A percentile compares a stretch with the other conserved stretches of the same genome.
Evolutionary conservation across 1,139 yeast genomes (phyloP).

Genomic region (Kodamaea derodonti): DNA sequence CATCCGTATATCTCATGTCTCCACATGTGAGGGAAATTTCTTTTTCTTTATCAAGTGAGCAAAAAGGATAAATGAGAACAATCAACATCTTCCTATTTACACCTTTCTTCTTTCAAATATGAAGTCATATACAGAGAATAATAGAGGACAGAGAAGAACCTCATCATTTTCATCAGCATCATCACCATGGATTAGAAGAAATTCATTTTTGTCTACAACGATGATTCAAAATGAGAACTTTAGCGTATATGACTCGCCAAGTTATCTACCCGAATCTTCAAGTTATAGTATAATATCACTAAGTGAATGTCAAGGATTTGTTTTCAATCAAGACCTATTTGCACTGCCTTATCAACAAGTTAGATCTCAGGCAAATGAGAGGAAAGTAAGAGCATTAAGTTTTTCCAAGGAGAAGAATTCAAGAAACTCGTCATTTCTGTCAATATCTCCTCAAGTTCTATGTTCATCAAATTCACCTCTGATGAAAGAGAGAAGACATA

Average conservation of each 20-base stretch:
- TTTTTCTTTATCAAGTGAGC: background rate
- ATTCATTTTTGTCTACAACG: constrained; percentile 55
- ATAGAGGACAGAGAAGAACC: constrained; percentile 16
- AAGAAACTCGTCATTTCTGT: constrained; percentile 4
- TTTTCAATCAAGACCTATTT: constrained; percentile 71
- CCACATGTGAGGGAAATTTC: too few relatives aligned
- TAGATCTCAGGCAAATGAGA: constrained; percentile 41
- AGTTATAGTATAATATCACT: constrained; percentile 44
- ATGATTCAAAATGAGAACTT: constrained; percentile 63
- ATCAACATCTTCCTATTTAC: background rate
- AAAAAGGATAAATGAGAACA: background rate
- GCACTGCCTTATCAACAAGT: constrained; percentile 65
- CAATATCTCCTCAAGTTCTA: constrained; percentile 3
- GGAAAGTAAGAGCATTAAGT: constrained; percentile 26
- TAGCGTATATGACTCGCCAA: constrained; percentile 50
- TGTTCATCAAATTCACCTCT: constrained; percentile 3
- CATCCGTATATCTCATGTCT: too few relatives aligned
- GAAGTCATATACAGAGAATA: background rate
- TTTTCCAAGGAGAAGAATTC: constrained; percentile 9
- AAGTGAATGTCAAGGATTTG: constrained; percentile 67
- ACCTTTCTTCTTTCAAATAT: background rate
- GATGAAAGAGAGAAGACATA: constrained; percentile 25
- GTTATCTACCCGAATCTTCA: constrained; percentile 26
- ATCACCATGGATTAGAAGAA: constrained; percentile 56
- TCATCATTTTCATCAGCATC: constrained; percentile 48